Evolutionary conservation across 805 yeast genomes (phyloP).

Genomic region (Metschnikowia colocasiae): DNA sequence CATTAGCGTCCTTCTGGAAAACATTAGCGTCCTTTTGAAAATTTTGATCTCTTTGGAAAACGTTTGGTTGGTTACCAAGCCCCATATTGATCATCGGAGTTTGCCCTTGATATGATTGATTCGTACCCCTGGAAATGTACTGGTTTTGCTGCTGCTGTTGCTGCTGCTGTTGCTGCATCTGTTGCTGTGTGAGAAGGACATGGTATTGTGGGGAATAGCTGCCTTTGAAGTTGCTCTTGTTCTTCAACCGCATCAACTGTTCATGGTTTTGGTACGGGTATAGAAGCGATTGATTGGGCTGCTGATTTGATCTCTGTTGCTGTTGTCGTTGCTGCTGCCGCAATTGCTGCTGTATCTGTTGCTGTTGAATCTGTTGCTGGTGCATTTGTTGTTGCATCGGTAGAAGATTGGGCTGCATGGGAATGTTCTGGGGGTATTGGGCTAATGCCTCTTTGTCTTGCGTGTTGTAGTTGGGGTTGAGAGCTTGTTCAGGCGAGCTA

Average conservation of each 20-base stretch:
- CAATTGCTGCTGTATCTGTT: background rate
- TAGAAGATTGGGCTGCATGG: background rate
- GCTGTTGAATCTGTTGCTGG: conserved; percentile 1
- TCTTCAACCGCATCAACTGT: background rate
- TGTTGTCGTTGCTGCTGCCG: background rate
- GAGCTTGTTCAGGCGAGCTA: background rate
- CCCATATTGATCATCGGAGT: conserved; percentile 1
- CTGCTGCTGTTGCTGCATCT: background rate
- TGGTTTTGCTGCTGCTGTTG: conserved; percentile 1
- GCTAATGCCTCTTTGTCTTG: background rate
- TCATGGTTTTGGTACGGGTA: conserved; percentile 1
- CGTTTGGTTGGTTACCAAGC: background rate
- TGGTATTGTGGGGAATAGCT: background rate
- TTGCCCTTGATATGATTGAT: background rate
- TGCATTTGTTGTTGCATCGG: background rate
- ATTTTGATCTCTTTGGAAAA: background rate
- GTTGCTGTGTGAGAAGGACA: background rate
- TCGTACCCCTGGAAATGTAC: background rate
- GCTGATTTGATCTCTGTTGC: background rate
- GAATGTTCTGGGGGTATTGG: background rate
- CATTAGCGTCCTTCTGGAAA: background rate
- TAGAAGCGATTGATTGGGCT: background rate
- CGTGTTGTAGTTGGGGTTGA: background rate
- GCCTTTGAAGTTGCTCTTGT: background rate
- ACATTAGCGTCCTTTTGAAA: background rate